Percentiles rank a stretch among this genome's conserved stretches.
Evolutionary conservation across 108 stramenopile genomes (phyloP).

Genomic region (Pseudonitzschia multiseries): DNA sequence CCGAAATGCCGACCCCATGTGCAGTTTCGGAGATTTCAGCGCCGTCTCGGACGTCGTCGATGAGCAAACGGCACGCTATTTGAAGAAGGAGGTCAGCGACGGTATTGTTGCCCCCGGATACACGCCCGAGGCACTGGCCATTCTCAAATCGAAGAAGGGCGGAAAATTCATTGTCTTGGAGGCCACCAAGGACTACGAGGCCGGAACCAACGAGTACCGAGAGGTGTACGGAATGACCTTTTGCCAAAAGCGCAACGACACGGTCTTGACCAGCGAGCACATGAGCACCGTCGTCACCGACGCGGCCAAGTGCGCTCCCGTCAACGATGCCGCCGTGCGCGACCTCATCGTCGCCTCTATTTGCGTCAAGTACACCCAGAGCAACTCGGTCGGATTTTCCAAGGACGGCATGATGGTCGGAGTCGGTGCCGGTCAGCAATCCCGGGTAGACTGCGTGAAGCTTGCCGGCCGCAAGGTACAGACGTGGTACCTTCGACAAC

Average conservation of each 20-base stretch:
- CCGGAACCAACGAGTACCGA: slow-evolving; percentile 92
- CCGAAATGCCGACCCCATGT: slow-evolving; percentile 98
- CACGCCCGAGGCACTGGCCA: slow-evolving; percentile 93
- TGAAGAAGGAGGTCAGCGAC: slow-evolving; percentile 97
- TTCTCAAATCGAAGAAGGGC: slow-evolving; percentile 95
- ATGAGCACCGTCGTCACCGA: slow-evolving; percentile 67
- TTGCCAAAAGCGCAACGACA: slow-evolving; percentile 93
- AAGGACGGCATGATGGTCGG: slow-evolving; percentile 99
- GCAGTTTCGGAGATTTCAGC: slow-evolving; percentile 97
- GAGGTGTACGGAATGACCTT: slow-evolving; percentile 98
- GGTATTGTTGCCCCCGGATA: slow-evolving; percentile 99
- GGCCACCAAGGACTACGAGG: slow-evolving; percentile 79
- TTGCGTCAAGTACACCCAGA: slow-evolving; percentile 98
- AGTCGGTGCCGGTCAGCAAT: slow-evolving; percentile 99
- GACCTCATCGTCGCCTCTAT: slow-evolving; percentile 97
- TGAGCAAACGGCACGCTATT: slow-evolving; percentile 91
- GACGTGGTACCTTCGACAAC: slow-evolving; percentile 97
- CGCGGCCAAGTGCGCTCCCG: slow-evolving; percentile 31
- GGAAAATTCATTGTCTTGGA: slow-evolving; percentile 97
- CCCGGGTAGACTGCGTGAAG: slow-evolving; percentile 99
- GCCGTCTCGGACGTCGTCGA: slow-evolving; percentile 96
- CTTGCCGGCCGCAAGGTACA: slow-evolving; percentile 96
- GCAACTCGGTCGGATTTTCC: slow-evolving; percentile 96
- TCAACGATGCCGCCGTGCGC: slow-evolving; percentile 89
- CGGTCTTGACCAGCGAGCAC: slow-evolving; percentile 75